phyloP scores from a whole-genome alignment of 1,284 basidiomycete genomes.

The Polyporus tsugae region DNA sequence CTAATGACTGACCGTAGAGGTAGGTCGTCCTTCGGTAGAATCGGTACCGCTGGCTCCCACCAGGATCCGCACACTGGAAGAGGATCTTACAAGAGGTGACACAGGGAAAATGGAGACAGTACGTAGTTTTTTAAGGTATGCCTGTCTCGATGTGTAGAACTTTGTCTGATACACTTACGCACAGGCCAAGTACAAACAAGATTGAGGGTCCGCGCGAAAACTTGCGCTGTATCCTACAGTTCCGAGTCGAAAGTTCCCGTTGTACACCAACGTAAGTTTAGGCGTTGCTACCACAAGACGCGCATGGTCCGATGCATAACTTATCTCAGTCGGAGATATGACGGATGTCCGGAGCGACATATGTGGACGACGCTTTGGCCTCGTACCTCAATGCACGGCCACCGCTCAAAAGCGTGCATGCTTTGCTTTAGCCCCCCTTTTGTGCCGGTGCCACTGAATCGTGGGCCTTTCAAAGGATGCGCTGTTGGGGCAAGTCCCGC shows the following conservation, averaged over 20 bases:
- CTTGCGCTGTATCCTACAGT: background rate
- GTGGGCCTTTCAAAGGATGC: background rate
- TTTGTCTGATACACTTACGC: background rate
- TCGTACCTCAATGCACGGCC: background rate
- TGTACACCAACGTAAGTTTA: background rate
- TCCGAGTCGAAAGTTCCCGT: background rate
- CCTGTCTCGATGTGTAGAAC: background rate
- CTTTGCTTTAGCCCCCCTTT: constrained; percentile 1
- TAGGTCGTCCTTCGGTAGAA: too few species aligned
- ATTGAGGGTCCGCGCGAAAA: background rate
- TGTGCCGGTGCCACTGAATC: background rate
- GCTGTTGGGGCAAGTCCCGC: background rate
- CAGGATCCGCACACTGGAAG: too few species aligned
- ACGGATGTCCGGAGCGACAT: background rate
- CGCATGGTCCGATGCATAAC: background rate
- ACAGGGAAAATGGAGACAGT: too few species aligned
- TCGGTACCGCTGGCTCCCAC: too few species aligned
- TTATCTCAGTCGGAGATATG: background rate
- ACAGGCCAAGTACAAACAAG: background rate
- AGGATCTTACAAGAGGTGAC: too few species aligned
- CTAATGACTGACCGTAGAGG: too few species aligned
- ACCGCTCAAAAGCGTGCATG: background rate
- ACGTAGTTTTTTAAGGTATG: too few species aligned
- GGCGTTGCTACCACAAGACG: background rate
- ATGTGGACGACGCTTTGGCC: background rate